A percentile compares a stretch with the other conserved stretches of the same genome.
These are phyloP conservation scores for Tulasnella sp. DNA, from an alignment of 768 basidiomycete genomes.

Conservation along the genomic window DNA sequence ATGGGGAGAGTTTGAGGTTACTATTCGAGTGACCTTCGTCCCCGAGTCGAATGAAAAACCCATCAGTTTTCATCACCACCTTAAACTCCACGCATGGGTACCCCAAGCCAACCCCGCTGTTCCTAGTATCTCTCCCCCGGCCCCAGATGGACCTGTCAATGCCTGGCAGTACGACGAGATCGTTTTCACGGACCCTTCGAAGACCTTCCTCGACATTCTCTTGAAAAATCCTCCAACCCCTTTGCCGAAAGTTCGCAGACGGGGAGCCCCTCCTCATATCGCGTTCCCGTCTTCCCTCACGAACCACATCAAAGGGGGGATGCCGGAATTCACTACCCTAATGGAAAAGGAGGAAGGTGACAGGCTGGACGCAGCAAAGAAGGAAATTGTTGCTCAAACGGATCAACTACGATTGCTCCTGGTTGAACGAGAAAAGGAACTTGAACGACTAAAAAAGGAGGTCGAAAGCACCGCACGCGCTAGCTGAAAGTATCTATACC, in stretches of 20 bases:
- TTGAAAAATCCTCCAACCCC: constrained; percentile 73
- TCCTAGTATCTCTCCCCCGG: constrained; percentile 36
- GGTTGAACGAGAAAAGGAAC: constrained; percentile 72
- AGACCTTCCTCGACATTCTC: constrained; percentile 70
- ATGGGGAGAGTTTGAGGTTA: constrained; percentile 98
- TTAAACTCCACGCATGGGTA: constrained; percentile 86
- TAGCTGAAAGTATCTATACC: background rate
- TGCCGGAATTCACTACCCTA: constrained; percentile 70
- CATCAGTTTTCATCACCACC: constrained; percentile 75
- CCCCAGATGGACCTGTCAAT: constrained; percentile 50
- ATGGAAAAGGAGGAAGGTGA: constrained; percentile 86
- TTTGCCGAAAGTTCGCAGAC: constrained; percentile 46
- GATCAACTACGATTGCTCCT: constrained; percentile 55
- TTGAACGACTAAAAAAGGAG: constrained; percentile 51
- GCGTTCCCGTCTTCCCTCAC: constrained; percentile 49
- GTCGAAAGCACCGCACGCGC: constrained; percentile 18
- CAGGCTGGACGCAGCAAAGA: constrained; percentile 62
- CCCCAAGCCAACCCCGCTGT: constrained; percentile 33
- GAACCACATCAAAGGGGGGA: constrained; percentile 39
- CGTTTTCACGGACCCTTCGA: constrained; percentile 88
- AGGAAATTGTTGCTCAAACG: constrained; percentile 58
- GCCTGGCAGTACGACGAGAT: constrained; percentile 99
- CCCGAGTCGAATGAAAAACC: constrained; percentile 86
- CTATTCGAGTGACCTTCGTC: constrained; percentile 82
- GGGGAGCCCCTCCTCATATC: constrained; percentile 62